Evolutionary conservation across 208 protist species (phyloP).

Genomic region (Trypanosoma melophagium): DNA sequence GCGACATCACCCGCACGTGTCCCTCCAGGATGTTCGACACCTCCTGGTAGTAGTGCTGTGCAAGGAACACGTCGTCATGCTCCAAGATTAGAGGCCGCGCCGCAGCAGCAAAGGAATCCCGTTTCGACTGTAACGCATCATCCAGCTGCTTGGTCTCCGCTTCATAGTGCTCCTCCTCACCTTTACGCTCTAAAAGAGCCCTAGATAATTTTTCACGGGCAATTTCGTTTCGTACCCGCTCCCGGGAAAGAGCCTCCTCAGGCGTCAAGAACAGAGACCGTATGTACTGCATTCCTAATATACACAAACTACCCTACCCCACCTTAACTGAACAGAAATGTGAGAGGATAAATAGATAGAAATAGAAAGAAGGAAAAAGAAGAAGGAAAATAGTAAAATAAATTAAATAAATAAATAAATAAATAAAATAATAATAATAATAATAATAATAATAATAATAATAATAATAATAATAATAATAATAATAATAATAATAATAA

Average conservation of each 20-base stretch:
- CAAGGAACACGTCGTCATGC: conserved; percentile 73
- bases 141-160: conserved; percentile 38
- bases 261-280: conserved; percentile 41
- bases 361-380: background rate
- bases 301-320: too few species aligned
- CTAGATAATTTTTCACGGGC: conserved; percentile 45
- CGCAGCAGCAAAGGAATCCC: conserved; percentile 42
- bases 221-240: conserved; percentile 77
- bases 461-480: too few species aligned
- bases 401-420: conserved; percentile 8
- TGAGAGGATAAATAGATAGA: conserved; percentile 5
- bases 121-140: conserved; percentile 43
- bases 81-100: conserved; percentile 67
- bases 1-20: conserved; percentile 52
- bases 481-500: too few species aligned
- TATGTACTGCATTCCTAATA: conserved; percentile 17
- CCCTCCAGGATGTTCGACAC: conserved; percentile 42
- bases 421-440: conserved; percentile 5
- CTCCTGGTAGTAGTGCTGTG: conserved; percentile 85
- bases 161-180: conserved; percentile 37
- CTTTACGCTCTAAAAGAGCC: conserved; percentile 36
- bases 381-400: background rate
- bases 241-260: conserved; percentile 54
- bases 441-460: too few species aligned
- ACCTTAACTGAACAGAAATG: background rate